These are phyloP conservation scores for Arthrobotrys entomopaga DNA, from an alignment of 2,329 filamentous ascomycete species.

Conservation along the genomic window DNA sequence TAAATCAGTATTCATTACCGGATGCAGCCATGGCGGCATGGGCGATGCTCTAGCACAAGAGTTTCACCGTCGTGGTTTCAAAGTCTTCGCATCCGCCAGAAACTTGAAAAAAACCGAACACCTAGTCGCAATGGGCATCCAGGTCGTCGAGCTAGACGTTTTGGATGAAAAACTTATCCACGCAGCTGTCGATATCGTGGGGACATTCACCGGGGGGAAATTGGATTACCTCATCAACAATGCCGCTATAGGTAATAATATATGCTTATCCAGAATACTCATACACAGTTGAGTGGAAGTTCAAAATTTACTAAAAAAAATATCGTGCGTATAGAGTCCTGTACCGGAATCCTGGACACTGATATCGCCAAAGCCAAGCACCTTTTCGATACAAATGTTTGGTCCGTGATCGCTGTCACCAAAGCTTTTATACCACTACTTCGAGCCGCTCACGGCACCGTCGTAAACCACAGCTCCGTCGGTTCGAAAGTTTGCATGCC, in stretches of 20 bases:
- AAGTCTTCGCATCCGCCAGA: conserved; percentile 64
- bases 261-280: background rate
- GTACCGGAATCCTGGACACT: conserved; percentile 60
- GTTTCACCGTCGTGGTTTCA: conserved; percentile 62
- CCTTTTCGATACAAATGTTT: conserved; percentile 65
- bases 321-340: background rate
- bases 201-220: conserved; percentile 24
- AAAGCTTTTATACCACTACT: conserved; percentile 61
- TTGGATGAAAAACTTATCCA: conserved; percentile 59
- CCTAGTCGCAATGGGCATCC: conserved; percentile 59
- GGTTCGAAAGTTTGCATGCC: conserved; percentile 28
- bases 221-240: conserved; percentile 22
- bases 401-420: conserved; percentile 61
- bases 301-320: background rate
- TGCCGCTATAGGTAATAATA: conserved; percentile 11
- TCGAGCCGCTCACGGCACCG: conserved; percentile 53
- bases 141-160: conserved; percentile 54
- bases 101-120: conserved; percentile 60
- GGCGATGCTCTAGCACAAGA: conserved; percentile 63
- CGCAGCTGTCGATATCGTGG: conserved; percentile 53
- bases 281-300: background rate
- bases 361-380: conserved; percentile 61
- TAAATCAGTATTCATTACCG: conserved; percentile 60
- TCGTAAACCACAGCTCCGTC: conserved; percentile 54
- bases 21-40: conserved; percentile 63